Conservation (phyloP, 2,329 filamentous ascomycete species). For the Pseudocercospora fijiensis region DNA sequence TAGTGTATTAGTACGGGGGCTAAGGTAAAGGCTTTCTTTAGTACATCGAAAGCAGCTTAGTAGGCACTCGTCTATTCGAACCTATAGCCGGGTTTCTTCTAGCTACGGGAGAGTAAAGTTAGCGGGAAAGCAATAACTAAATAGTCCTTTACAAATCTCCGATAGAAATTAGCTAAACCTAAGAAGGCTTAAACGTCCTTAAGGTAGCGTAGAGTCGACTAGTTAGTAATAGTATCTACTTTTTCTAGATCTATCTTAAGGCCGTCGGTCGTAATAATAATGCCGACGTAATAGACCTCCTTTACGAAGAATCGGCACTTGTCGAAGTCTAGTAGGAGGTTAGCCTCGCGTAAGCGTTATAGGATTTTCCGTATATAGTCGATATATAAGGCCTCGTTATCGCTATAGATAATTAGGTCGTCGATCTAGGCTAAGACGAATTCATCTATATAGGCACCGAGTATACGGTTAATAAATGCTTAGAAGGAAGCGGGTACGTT, state of each 20-base stretch:
- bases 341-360: not conserved
- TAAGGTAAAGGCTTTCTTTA: slow-evolving; percentile 1
- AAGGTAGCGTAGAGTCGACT: not conserved
- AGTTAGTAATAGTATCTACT: not conserved
- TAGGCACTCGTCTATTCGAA: no score
- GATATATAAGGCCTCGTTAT: not conserved
- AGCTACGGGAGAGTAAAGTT: no score
- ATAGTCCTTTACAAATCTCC: not conserved
- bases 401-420: not conserved
- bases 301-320: not conserved
- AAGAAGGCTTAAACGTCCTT: slow-evolving; percentile 9
- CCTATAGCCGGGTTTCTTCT: no score
- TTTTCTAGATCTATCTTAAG: not conserved
- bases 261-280: not conserved
- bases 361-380: not conserved
- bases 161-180: slow-evolving; percentile 1
- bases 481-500: not conserved
- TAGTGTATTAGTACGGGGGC: slow-evolving; percentile 1
- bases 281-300: not conserved
- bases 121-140: no score
- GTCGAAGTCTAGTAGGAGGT: not conserved
- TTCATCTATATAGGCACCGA: not conserved
- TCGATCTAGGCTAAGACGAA: not conserved
- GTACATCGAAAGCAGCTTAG: not conserved
- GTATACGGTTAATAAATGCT: not conserved